Evolutionary conservation across 305 asterid species (phyloP).

Genomic region (Fraxinus baroniana): DNA sequence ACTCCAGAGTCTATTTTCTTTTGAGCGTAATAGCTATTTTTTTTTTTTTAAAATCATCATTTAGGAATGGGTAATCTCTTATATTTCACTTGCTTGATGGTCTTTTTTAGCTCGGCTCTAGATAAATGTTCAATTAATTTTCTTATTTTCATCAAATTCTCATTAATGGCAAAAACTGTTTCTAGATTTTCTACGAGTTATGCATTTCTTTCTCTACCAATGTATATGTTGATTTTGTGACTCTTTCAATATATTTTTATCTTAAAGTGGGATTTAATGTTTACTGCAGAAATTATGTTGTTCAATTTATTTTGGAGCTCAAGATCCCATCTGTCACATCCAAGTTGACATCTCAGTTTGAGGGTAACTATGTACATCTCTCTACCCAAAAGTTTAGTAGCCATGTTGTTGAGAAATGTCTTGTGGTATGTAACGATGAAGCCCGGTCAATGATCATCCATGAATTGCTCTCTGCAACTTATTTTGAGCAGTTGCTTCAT

Average conservation of each 20-base stretch:
- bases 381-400: constrained; percentile 82
- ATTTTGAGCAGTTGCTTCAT: constrained; percentile 83
- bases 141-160: not conserved
- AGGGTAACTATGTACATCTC: constrained; percentile 71
- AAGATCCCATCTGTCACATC: constrained; percentile 55
- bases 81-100: not conserved
- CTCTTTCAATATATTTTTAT: not conserved
- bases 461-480: constrained; percentile 65
- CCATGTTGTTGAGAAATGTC: constrained; percentile 91
- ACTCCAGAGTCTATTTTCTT: not conserved
- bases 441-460: constrained; percentile 57
- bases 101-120: not conserved
- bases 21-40: not conserved
- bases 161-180: not conserved
- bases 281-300: constrained; percentile 71
- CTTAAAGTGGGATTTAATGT: constrained; percentile 4
- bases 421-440: constrained; percentile 46
- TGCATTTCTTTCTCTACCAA: not conserved
- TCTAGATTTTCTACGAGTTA: not conserved
- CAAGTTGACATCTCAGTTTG: constrained; percentile 59
- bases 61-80: not conserved
- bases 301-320: constrained; percentile 81
- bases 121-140: not conserved
- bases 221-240: not conserved
- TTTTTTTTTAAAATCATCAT: not conserved